Evolutionary conservation across 768 basidiomycete species (phyloP), one percentile per base, ranked within the genome.

Genomic region (Mrakia blollopis): DNA sequence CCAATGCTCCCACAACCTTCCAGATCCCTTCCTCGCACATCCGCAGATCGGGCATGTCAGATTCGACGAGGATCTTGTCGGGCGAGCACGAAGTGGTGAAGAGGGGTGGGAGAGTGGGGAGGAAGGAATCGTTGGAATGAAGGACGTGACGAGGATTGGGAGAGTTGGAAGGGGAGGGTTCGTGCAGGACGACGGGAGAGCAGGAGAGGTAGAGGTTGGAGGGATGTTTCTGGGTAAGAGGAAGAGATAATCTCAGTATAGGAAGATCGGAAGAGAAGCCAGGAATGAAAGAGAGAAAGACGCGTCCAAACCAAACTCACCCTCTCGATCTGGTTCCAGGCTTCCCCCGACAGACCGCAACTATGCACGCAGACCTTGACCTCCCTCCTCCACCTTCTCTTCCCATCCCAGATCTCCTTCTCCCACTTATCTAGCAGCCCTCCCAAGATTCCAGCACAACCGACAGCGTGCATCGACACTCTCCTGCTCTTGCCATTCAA

Each of bases 321-420:
- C 93, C 88, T 94, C 90, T 62, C 65, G 37, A 96, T 87, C 68
- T 87, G 86, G 74, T 83, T 84, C 89, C 92, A 92, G 52, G 87
- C 89, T 81, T 95, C 88, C 10, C 89, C 86, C 78, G 91, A 93
- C 79, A 94, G 84, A 0, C 93, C 92, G 81, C 93, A 98, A 65
- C 91, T 92, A 83, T 99, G 96, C 80, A 99, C 83, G 82, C 96
- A 94, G 67, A 98, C 84, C 80, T 90, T 95, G 81, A 97, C 89
- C 28, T 81, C 82, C 69, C 85, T 83, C 87, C 91, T 94, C 32
- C 83, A 84, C 11, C 85, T n/a, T 11, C 72, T 50, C 30, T 57
- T 47, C 39, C 68, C 68, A 60, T 28, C 72, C n/a, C 44, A 72
- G 18, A 72, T 61, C 81, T 86, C 88, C 79, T 85, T 83, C 70